Evolutionary conservation across 2,329 filamentous ascomycete species (phyloP).

Genomic region (Capronia epimyces): DNA sequence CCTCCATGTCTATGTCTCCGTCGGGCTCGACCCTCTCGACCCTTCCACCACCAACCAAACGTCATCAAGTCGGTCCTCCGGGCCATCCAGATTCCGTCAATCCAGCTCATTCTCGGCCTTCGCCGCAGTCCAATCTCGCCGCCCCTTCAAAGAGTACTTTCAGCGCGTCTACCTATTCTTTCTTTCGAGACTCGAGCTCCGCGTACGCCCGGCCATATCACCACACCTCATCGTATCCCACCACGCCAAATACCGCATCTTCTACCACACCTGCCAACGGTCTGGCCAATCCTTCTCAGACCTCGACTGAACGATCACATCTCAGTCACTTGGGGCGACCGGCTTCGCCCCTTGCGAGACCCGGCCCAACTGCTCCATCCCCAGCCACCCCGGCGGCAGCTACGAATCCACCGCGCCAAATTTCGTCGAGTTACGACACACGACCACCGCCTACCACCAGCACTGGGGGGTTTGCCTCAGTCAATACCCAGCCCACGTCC

Average conservation of each 20-base stretch:
- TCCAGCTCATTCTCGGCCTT: slow-evolving; percentile 17
- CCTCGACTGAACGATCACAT: slow-evolving; percentile 10
- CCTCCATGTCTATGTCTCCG: slow-evolving; percentile 27
- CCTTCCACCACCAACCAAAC: slow-evolving; percentile 27
- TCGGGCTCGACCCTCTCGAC: slow-evolving; percentile 23
- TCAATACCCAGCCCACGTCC: slow-evolving; percentile 24
- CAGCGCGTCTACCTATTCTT: slow-evolving; percentile 18
- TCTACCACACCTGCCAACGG: slow-evolving; percentile 11
- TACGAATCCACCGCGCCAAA: slow-evolving; percentile 18
- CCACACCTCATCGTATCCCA: slow-evolving; percentile 15
- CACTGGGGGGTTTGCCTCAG: slow-evolving; percentile 26
- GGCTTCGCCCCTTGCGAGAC: slow-evolving; percentile 17
- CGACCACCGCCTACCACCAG: slow-evolving; percentile 24
- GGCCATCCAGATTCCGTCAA: slow-evolving; percentile 23
- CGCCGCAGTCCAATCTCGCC: slow-evolving; percentile 11
- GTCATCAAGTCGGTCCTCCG: slow-evolving; percentile 28
- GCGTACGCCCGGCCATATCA: slow-evolving; percentile 19
- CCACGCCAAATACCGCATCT: slow-evolving; percentile 10
- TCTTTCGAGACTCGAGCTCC: slow-evolving; percentile 15
- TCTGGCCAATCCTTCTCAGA: slow-evolving; percentile 5
- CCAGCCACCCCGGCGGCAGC: slow-evolving; percentile 11
- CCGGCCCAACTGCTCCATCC: slow-evolving; percentile 12
- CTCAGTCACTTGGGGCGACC: slow-evolving; percentile 11
- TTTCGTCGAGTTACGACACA: slow-evolving; percentile 25
- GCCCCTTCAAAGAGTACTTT: slow-evolving; percentile 7